Percentiles rank a stretch among this genome's conserved stretches.
Evolutionary conservation across 345 rosid species (phyloP).

Genomic region (Populus euphratica): DNA sequence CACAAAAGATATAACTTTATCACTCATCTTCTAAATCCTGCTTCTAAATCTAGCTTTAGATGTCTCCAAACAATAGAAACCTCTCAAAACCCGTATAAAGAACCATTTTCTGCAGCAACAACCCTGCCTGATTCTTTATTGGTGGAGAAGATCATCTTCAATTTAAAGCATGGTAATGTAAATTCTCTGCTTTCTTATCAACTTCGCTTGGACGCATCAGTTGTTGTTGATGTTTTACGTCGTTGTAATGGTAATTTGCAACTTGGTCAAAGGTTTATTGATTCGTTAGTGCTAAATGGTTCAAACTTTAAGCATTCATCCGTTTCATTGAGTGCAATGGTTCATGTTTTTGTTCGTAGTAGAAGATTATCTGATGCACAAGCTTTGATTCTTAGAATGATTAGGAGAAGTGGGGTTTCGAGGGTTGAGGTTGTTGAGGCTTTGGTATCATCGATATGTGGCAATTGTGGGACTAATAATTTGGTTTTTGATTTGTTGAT

Average conservation of each 20-base stretch:
- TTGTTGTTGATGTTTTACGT: slow-evolving; percentile 50
- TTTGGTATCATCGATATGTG: slow-evolving; percentile 34
- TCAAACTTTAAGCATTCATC: slow-evolving; percentile 54
- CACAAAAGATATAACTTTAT: background rate
- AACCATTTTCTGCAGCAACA: slow-evolving; percentile 24
- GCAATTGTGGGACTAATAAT: slow-evolving; percentile 30
- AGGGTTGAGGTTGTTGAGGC: slow-evolving; percentile 51
- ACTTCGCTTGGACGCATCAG: slow-evolving; percentile 42
- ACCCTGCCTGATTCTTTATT: slow-evolving; percentile 35
- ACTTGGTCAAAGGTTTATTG: slow-evolving; percentile 45
- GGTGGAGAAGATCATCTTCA: slow-evolving; percentile 58
- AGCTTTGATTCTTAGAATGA: slow-evolving; percentile 65
- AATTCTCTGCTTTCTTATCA: slow-evolving; percentile 32
- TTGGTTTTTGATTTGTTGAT: slow-evolving; percentile 66
- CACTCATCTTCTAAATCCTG: slow-evolving; percentile 1
- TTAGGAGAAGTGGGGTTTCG: slow-evolving; percentile 70
- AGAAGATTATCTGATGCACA: slow-evolving; percentile 74
- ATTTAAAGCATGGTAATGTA: slow-evolving; percentile 47
- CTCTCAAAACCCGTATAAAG: slow-evolving; percentile 10
- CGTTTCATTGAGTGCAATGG: slow-evolving; percentile 58
- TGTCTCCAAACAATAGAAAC: slow-evolving; percentile 20
- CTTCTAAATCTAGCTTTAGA: slow-evolving; percentile 8
- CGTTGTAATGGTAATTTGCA: slow-evolving; percentile 49
- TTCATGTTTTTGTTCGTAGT: slow-evolving; percentile 48
- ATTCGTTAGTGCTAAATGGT: slow-evolving; percentile 29